These are phyloP conservation scores for Pseudogymnoascus verrucosus DNA, from an alignment of 2,329 filamentous ascomycete species.

Conservation along the genomic window DNA sequence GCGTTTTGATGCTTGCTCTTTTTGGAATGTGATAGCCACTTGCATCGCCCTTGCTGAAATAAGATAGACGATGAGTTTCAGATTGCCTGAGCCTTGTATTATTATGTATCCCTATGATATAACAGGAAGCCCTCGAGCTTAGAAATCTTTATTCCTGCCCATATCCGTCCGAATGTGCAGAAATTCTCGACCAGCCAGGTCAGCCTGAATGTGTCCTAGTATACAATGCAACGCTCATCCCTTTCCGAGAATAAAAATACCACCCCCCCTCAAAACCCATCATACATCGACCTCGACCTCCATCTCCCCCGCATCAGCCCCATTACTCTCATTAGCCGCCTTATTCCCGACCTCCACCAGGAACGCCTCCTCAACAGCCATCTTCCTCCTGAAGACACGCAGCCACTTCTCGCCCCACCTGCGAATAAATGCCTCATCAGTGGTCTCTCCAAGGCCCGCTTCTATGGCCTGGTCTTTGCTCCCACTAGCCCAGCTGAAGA, in stretches of 20 bases:
- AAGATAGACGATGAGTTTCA: neutral
- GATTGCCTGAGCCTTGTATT: neutral
- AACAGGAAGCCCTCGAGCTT: slow-evolving; percentile 4
- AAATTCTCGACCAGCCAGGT: slow-evolving; percentile 7
- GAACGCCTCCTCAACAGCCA: slow-evolving; percentile 75
- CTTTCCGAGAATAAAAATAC: slow-evolving; percentile 17
- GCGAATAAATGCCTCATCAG: slow-evolving; percentile 56
- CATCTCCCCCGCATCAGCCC: slow-evolving; percentile 12
- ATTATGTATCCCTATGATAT: neutral
- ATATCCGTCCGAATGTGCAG: neutral
- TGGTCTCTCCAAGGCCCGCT: slow-evolving; percentile 47
- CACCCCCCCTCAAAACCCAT: neutral
- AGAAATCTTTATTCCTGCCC: neutral
- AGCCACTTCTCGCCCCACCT: slow-evolving; percentile 84
- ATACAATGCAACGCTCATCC: slow-evolving; percentile 5
- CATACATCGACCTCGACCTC: slow-evolving; percentile 9
- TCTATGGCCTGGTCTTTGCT: slow-evolving; percentile 71
- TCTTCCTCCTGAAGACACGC: slow-evolving; percentile 72
- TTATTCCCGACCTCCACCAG: slow-evolving; percentile 32
- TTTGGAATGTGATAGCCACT: neutral
- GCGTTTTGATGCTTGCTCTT: neutral
- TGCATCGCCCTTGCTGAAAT: neutral
- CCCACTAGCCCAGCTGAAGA: slow-evolving; percentile 63
- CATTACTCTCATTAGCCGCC: slow-evolving; percentile 10
- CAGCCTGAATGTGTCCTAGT: slow-evolving; percentile 6